These are phyloP conservation scores for Phoma sp. DNA, from an alignment of 2,329 filamentous ascomycete genomes.

Conservation along the genomic window DNA sequence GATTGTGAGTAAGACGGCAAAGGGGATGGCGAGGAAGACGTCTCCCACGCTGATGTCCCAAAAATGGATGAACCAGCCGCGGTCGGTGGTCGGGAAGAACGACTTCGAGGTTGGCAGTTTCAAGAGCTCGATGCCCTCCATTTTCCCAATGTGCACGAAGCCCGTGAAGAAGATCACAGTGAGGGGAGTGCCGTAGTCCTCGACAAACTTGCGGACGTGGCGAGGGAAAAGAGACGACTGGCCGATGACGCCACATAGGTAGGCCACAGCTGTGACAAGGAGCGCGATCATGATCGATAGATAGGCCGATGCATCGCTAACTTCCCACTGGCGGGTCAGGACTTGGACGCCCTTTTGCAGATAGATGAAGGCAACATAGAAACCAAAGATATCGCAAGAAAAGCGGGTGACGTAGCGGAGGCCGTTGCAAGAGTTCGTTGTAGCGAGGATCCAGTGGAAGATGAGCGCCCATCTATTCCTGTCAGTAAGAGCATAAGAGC, in stretches of 20 bases:
- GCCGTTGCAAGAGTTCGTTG: conserved; percentile 86
- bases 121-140: conserved; percentile 72
- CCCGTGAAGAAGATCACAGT: conserved; percentile 80
- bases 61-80: conserved; percentile 80
- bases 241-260: conserved; percentile 75
- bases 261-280: conserved; percentile 78
- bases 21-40: conserved; percentile 85
- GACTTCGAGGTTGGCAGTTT: conserved; percentile 76
- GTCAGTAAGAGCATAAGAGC: neutral
- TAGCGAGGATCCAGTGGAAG: conserved; percentile 82
- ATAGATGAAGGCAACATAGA: conserved; percentile 92
- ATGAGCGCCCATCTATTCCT: conserved; percentile 74
- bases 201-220: conserved; percentile 79
- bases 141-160: conserved; percentile 84
- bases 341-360: conserved; percentile 91
- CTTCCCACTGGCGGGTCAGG: conserved; percentile 73
- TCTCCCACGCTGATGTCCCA: conserved; percentile 77
- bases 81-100: conserved; percentile 77
- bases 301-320: conserved; percentile 69
- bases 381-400: conserved; percentile 91
- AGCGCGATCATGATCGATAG: conserved; percentile 78
- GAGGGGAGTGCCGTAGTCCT: conserved; percentile 83
- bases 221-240: conserved; percentile 75
- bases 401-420: conserved; percentile 91
- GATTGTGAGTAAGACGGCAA: conserved; percentile 81